Conservation (phyloP, 2,329 filamentous ascomycete species). For the Arthroderma uncinatum region DNA sequence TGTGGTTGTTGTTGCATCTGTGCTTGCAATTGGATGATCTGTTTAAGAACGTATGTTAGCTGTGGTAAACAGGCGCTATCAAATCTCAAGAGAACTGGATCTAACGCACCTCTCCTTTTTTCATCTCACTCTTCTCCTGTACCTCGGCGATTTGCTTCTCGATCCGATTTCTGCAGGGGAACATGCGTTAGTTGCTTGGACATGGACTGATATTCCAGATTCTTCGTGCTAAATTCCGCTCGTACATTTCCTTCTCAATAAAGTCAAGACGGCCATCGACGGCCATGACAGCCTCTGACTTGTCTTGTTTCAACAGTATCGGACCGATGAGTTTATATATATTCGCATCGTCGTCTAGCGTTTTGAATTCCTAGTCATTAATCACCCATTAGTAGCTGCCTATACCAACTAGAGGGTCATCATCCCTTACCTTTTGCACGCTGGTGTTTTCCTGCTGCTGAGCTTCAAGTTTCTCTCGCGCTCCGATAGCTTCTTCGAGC, state of each 20-base stretch:
- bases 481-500: conserved; percentile 61
- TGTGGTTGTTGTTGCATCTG: conserved; percentile 18
- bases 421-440: conserved; percentile 60
- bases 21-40: conserved; percentile 33
- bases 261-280: conserved; percentile 86
- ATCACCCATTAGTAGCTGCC: background rate
- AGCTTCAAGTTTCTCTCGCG: conserved; percentile 79
- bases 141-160: conserved; percentile 55
- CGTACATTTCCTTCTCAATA: conserved; percentile 86
- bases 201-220: background rate
- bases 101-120: conserved; percentile 50
- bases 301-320: conserved; percentile 88
- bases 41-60: background rate
- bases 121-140: conserved; percentile 53
- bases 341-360: conserved; percentile 65
- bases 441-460: conserved; percentile 87
- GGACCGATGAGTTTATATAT: conserved; percentile 96
- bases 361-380: conserved; percentile 59
- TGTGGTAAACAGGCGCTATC: background rate
- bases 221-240: conserved; percentile 8
- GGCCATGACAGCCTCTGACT: conserved; percentile 75
- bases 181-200: background rate
- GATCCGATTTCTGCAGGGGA: conserved; percentile 47
- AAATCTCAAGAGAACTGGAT: background rate
- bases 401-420: no score